Evolutionary conservation across 192 early-diverging fungal genomes (phyloP), one percentile per base, ranked within the genome.

Genomic region (Physocladia obscura): DNA sequence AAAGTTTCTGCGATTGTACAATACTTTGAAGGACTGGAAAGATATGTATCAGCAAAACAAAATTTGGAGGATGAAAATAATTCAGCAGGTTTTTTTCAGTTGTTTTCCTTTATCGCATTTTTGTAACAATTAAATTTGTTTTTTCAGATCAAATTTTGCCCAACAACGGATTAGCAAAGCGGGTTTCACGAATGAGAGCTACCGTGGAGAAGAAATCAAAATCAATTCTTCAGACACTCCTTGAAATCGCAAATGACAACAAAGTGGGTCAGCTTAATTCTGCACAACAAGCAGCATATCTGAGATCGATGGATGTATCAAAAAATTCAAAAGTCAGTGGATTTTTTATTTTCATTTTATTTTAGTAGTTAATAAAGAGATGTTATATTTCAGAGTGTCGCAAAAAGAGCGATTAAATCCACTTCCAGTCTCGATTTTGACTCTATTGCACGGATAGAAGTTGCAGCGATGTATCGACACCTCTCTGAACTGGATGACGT

Each of bases 21-120:
- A 13, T 77, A 77, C 40, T 77, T 77, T 52, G 74, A 77, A 24
- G 64, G 21, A 2, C 47, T 76, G 5, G 74, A 75, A 37, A n/a
- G 19, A n/a, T n/a, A n/a, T n/a, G n/a, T n/a, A n/a, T n/a, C n/a
- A n/a, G n/a, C n/a, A n/a, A n/a, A n/a, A n/a, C n/a, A n/a, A n/a
- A n/a, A n/a, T n/a, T n/a, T n/a, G n/a, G n/a, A n/a, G n/a, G n/a
- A n/a, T n/a, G n/a, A n/a, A n/a, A n/a, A n/a, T n/a, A n/a, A n/a
- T n/a, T n/a, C n/a, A n/a, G n/a, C n/a, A n/a, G n/a, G n/a, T n/a
- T n/a, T n/a, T n/a, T n/a, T n/a, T n/a, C n/a, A n/a, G n/a, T n/a
- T n/a, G n/a, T n/a, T n/a, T n/a, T n/a, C n/a, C n/a, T n/a, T n/a
- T n/a, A n/a, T n/a, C n/a, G n/a, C n/a, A n/a, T n/a, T n/a, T n/a